Conservation (phyloP, 495 filamentous ascomycete genomes). For the Neurospora africana region DNA sequence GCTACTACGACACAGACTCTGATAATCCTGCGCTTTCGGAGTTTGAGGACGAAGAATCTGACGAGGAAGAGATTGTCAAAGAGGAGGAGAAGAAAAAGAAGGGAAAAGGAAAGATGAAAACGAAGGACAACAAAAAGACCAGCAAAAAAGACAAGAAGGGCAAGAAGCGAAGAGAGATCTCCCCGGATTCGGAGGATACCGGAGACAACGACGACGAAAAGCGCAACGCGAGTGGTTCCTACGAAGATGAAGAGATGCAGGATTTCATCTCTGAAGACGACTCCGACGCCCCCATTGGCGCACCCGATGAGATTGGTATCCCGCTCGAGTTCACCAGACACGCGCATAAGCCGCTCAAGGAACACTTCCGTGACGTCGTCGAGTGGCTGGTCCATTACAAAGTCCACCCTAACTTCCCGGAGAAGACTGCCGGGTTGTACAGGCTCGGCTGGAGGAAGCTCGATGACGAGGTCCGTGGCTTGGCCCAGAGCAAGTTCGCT, state of each 20-base stretch:
- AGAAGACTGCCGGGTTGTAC: conserved; percentile 52
- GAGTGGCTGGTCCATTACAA: conserved; percentile 71
- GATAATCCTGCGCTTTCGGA: conserved; percentile 27
- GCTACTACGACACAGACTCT: conserved; percentile 34
- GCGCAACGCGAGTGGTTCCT: conserved; percentile 17
- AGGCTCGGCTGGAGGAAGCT: conserved; percentile 63
- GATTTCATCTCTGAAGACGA: conserved; percentile 60
- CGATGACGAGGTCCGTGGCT: conserved; percentile 57
- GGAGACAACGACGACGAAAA: conserved; percentile 24
- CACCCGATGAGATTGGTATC: conserved; percentile 44
- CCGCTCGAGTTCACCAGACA: conserved; percentile 63
- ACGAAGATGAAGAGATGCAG: conserved; percentile 49
- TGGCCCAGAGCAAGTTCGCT: conserved; percentile 59
- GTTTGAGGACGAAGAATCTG: conserved; percentile 31
- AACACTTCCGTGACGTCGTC: conserved; percentile 68
- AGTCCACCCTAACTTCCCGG: conserved; percentile 60
- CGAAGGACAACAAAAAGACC: conserved; percentile 6
- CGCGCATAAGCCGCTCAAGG: conserved; percentile 55
- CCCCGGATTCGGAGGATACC: conserved; percentile 7
- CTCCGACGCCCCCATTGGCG: conserved; percentile 51
- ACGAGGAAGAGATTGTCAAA: conserved; percentile 25
- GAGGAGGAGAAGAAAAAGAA: conserved; percentile 11
- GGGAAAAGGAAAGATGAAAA: background rate
- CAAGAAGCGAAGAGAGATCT: background rate
- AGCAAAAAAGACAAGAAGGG: background rate